Percentiles rank a stretch among this genome's conserved stretches.
Conservation (phyloP, 2,329 filamentous ascomycete genomes). For the Sclerotinia trifoliorum region DNA sequence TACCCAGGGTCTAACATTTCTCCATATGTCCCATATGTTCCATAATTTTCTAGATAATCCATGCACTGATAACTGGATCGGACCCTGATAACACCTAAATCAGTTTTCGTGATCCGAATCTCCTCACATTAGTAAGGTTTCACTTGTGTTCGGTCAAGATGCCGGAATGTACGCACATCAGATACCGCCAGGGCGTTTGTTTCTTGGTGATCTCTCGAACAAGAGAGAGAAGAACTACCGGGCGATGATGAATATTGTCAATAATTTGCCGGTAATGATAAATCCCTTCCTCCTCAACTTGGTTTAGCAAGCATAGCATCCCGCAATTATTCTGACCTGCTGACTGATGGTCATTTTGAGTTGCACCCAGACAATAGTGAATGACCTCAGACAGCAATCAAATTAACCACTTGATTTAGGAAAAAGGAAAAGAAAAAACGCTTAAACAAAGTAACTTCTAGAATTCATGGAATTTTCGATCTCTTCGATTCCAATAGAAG, state of each 20-base stretch:
- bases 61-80: not conserved
- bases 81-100: not conserved
- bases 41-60: not conserved
- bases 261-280: not conserved
- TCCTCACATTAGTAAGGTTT: not conserved
- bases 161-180: not conserved
- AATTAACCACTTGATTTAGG: not conserved
- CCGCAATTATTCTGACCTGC: not conserved
- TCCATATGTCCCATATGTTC: not conserved
- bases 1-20: not conserved
- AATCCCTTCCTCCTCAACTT: not conserved
- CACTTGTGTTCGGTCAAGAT: not conserved
- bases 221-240: not conserved
- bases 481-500: not conserved
- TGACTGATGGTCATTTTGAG: not conserved
- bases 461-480: slow-evolving; percentile 1
- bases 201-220: not conserved
- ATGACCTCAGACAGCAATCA: not conserved
- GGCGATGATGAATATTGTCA: not conserved
- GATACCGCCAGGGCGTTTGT: not conserved
- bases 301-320: not conserved
- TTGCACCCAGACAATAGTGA: not conserved
- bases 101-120: not conserved
- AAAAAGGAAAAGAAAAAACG: not conserved
- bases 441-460: not conserved